phyloP scores from a whole-genome alignment of 176 grass and related monocot genomes.

The Tuctoria greenei region DNA sequence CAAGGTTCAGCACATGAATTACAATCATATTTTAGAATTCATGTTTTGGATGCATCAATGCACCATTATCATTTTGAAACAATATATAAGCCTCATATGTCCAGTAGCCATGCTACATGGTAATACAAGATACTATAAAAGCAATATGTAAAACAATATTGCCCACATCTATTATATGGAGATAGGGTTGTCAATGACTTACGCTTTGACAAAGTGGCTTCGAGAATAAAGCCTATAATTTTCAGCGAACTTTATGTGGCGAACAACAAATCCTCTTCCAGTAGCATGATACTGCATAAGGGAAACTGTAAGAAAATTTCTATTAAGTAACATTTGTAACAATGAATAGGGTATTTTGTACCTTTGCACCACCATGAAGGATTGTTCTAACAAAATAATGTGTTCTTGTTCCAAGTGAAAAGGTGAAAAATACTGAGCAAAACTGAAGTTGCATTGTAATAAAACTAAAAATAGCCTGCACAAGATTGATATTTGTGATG shows the following conservation, averaged over 20 bases:
- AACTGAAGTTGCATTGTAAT: constrained; percentile 95
- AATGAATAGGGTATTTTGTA: constrained; percentile 22
- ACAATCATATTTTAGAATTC: not conserved
- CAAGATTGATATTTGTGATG: constrained; percentile 4
- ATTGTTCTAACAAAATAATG: constrained; percentile 99
- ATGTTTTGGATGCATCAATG: not conserved
- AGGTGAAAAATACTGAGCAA: constrained; percentile 95
- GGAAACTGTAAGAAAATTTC: constrained; percentile 26
- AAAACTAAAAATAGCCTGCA: constrained; percentile 90
- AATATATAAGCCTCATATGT: not conserved
- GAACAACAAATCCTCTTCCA: constrained; percentile 96
- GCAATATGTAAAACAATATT: not conserved
- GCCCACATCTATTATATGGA: not conserved
- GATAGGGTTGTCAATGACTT: constrained; percentile 29
- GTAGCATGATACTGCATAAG: constrained; percentile 82
- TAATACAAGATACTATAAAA: not conserved
- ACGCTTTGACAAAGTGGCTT: constrained; percentile 99
- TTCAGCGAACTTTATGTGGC: constrained; percentile 90
- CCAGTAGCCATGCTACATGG: not conserved
- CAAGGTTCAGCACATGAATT: not conserved
- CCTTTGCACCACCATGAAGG: constrained; percentile 96
- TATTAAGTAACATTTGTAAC: constrained; percentile 18
- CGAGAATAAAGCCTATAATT: constrained; percentile 95
- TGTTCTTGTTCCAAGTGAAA: constrained; percentile 95
- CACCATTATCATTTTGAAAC: not conserved